Evolutionary conservation across 805 yeast species (phyloP).

Genomic region (Saccharomyces jurei): DNA sequence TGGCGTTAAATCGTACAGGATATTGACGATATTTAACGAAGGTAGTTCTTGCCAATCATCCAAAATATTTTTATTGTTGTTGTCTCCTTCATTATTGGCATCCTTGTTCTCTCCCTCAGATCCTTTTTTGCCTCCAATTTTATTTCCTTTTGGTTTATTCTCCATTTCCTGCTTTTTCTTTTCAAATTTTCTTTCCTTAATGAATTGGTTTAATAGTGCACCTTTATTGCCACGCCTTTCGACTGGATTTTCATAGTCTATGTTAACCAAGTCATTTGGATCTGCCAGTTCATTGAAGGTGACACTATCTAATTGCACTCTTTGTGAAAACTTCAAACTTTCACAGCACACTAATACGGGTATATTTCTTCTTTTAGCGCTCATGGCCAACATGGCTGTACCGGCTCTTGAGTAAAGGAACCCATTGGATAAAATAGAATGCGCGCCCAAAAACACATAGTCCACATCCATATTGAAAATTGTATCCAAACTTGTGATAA

Average conservation of each 20-base stretch:
- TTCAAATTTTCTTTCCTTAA: constrained; percentile 34
- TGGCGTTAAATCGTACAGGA: constrained; percentile 90
- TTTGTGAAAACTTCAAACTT: constrained; percentile 85
- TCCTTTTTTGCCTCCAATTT: constrained; percentile 1
- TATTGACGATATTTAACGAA: constrained; percentile 64
- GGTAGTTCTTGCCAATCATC: constrained; percentile 58
- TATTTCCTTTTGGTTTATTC: constrained; percentile 7
- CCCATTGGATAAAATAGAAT: constrained; percentile 94
- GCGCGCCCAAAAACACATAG: constrained; percentile 90
- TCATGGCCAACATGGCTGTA: constrained; percentile 87
- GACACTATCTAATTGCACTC: constrained; percentile 93
- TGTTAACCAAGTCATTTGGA: constrained; percentile 56
- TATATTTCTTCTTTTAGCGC: constrained; percentile 76
- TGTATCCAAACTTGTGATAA: constrained; percentile 71
- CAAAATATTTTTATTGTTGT: constrained; percentile 37
- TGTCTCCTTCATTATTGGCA: constrained; percentile 23
- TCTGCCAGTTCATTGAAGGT: constrained; percentile 88
- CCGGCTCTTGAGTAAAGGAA: constrained; percentile 90
- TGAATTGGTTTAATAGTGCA: constrained; percentile 57
- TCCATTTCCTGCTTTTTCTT: constrained; percentile 21
- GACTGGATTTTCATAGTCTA: constrained; percentile 44
- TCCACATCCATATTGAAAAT: constrained; percentile 74
- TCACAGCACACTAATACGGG: constrained; percentile 96
- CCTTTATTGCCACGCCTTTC: constrained; percentile 43
- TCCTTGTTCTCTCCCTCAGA: constrained; percentile 10